A percentile compares a stretch with the other conserved stretches of the same genome.
phyloP scores from a whole-genome alignment of 495 filamentous ascomycete species.

The Darksidea phi region DNA sequence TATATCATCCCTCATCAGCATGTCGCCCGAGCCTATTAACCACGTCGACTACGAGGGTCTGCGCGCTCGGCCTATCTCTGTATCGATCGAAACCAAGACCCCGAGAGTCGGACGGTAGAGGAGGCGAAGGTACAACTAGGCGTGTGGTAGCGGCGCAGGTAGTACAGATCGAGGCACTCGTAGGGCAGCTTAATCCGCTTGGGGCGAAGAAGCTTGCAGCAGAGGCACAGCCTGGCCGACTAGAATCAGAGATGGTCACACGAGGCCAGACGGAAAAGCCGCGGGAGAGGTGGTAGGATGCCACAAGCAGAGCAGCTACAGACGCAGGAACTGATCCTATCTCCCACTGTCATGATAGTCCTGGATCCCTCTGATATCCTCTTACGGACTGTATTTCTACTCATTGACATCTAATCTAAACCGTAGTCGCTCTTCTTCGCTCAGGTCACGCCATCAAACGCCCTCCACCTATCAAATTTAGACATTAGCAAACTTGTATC shows the following conservation, averaged over 20 bases:
- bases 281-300: conserved; percentile 12
- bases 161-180: conserved; percentile 13
- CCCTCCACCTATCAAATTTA: conserved; percentile 7
- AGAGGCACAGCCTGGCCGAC: no score
- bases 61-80: conserved; percentile 19
- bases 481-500: conserved; percentile 10
- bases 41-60: conserved; percentile 21
- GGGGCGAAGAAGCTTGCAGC: no score
- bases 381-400: conserved; percentile 15
- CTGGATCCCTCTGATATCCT: conserved; percentile 13
- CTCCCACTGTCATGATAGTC: conserved; percentile 9
- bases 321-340: conserved; percentile 20
- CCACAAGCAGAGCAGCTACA: conserved; percentile 6
- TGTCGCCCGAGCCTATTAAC: conserved; percentile 18
- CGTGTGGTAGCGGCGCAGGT: conserved; percentile 25
- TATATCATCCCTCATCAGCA: conserved; percentile 14
- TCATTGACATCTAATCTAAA: conserved; percentile 9
- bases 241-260: conserved; percentile 1
- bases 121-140: conserved; percentile 25
- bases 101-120: conserved; percentile 25
- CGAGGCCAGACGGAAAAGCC: conserved; percentile 20
- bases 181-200: no score
- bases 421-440: conserved; percentile 20
- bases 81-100: conserved; percentile 29
- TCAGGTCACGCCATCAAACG: conserved; percentile 6